Evolutionary conservation across 805 yeast genomes (phyloP).

Genomic region (Candida hungchunana): DNA sequence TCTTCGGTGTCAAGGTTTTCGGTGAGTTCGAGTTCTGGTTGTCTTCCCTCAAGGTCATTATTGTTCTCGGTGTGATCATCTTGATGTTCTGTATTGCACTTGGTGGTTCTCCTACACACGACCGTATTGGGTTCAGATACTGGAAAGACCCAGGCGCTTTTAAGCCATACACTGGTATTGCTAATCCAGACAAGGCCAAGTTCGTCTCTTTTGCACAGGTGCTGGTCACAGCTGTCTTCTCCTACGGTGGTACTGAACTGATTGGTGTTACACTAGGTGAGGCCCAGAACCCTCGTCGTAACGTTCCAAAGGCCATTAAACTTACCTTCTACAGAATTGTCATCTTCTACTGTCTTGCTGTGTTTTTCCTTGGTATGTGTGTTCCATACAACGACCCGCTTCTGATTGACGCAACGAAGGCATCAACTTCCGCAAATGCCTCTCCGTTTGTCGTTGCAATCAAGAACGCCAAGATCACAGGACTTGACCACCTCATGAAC

Average conservation of each 20-base stretch:
- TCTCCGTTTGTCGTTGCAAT: conserved; percentile 86
- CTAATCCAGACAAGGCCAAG: conserved; percentile 45
- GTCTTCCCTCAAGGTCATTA: conserved; percentile 46
- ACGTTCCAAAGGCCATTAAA: conserved; percentile 68
- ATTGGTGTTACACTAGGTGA: conserved; percentile 75
- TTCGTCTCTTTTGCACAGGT: conserved; percentile 62
- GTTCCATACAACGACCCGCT: conserved; percentile 55
- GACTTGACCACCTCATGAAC: conserved; percentile 70
- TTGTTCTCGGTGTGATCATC: conserved; percentile 35
- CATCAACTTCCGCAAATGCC: conserved; percentile 55
- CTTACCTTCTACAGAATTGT: conserved; percentile 67
- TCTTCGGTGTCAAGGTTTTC: conserved; percentile 49
- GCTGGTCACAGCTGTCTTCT: conserved; percentile 62
- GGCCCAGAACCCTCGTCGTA: conserved; percentile 61
- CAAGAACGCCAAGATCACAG: conserved; percentile 56
- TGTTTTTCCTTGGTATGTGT: conserved; percentile 62
- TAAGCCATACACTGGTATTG: conserved; percentile 38
- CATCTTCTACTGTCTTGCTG: conserved; percentile 57
- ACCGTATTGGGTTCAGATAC: conserved; percentile 67
- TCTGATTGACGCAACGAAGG: conserved; percentile 44
- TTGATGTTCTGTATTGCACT: conserved; percentile 58
- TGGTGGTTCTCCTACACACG: conserved; percentile 78
- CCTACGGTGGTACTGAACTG: conserved; percentile 65
- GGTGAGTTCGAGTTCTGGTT: conserved; percentile 56
- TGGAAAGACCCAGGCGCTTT: conserved; percentile 72